phyloP scores from a whole-genome alignment of 306 rosid genomes.

The Vigna trinervia region DNA sequence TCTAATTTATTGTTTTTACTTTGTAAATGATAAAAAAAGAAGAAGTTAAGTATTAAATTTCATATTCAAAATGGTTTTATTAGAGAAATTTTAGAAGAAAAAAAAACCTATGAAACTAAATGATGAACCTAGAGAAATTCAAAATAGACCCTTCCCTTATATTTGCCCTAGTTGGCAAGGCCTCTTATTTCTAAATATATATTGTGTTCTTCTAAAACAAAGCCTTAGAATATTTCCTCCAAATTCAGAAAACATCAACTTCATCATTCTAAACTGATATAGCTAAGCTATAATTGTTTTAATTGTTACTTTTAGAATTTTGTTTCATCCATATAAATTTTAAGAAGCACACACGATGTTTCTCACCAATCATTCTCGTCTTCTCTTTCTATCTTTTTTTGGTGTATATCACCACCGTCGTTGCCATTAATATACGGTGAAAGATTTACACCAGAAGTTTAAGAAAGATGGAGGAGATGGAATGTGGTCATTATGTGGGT shows the following conservation, averaged over 20 bases:
- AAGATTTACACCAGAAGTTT: not conserved
- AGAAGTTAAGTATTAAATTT: too few relatives aligned
- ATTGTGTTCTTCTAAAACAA: not conserved
- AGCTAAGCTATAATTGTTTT: not conserved
- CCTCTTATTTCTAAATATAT: not conserved
- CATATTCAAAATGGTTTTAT: too few relatives aligned
- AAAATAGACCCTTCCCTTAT: too few relatives aligned
- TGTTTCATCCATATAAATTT: not conserved
- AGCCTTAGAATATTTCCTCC: not conserved
- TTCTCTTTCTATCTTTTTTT: not conserved
- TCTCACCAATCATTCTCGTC: not conserved
- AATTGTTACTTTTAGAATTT: not conserved
- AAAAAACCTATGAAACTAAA: too few relatives aligned
- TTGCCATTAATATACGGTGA: not conserved
- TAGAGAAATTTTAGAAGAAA: too few relatives aligned
- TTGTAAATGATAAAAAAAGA: too few relatives aligned
- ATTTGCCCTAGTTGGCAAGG: too few relatives aligned
- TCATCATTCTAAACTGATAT: not conserved
- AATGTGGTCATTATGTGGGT: conserved; percentile 7
- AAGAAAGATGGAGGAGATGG: not conserved
- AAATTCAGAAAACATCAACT: not conserved
- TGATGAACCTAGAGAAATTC: too few relatives aligned
- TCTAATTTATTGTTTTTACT: too few relatives aligned
- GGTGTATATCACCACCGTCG: too few relatives aligned
- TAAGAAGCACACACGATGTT: not conserved